These are phyloP conservation scores for Podospora australis DNA, from an alignment of 495 filamentous ascomycete species.

Conservation along the genomic window DNA sequence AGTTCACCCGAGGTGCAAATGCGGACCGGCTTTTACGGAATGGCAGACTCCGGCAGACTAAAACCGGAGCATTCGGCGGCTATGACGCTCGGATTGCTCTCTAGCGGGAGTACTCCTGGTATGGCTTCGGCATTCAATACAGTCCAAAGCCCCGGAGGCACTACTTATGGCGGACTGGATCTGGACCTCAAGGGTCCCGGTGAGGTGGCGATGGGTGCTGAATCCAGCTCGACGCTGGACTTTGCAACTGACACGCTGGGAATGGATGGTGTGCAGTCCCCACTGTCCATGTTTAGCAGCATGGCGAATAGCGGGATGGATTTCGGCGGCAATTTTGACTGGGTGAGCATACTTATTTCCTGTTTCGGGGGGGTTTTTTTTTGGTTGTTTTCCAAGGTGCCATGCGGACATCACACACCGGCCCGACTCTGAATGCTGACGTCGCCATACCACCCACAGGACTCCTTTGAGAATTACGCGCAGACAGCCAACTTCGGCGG, in stretches of 20 bases:
- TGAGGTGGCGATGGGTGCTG: conserved; percentile 2
- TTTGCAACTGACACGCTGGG: conserved; percentile 53
- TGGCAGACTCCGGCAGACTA: conserved; percentile 29
- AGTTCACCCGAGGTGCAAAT: conserved; percentile 14
- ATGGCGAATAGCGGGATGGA: conserved; percentile 38
- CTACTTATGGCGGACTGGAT: conserved; percentile 31
- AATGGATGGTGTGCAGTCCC: conserved; percentile 46
- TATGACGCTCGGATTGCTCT: conserved; percentile 76
- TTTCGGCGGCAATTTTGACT: conserved; percentile 60
- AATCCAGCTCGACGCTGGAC: conserved; percentile 33
- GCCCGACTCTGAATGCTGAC: background rate
- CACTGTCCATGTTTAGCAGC: conserved; percentile 44
- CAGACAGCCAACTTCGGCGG: conserved; percentile 43
- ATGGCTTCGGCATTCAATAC: conserved; percentile 28
- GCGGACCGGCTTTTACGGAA: conserved; percentile 27
- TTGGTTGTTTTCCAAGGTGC: too few species aligned
- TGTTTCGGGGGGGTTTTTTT: too few species aligned
- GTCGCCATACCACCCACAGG: conserved; percentile 20
- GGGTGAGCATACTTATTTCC: too few species aligned
- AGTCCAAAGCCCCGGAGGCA: conserved; percentile 33
- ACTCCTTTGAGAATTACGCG: conserved; percentile 44
- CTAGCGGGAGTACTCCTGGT: conserved; percentile 60
- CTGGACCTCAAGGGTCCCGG: conserved; percentile 19
- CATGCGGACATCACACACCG: background rate
- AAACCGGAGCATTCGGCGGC: conserved; percentile 63